These are phyloP conservation scores for Phlyctochytrium planicorne DNA, from an alignment of 192 early-diverging fungal genomes.

Conservation along the genomic window DNA sequence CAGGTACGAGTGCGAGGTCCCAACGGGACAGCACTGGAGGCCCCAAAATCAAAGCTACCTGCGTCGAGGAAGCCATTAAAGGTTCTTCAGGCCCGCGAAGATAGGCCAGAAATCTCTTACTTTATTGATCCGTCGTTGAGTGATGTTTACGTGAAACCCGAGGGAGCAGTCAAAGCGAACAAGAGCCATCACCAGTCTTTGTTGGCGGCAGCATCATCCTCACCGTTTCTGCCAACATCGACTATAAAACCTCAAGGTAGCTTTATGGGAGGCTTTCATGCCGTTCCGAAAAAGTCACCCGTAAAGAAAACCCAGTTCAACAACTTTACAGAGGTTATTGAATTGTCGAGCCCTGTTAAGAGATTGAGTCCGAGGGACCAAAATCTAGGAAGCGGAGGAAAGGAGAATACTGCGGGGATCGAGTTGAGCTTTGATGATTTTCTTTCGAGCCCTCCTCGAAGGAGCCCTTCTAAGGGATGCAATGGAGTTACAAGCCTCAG, in stretches of 20 bases:
- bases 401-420: no score
- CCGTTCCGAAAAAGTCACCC: no score
- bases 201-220: background rate
- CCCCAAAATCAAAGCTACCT: background rate
- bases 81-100: background rate
- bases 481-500: background rate
- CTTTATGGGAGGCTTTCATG: background rate
- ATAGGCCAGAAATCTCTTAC: background rate
- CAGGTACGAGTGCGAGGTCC: background rate
- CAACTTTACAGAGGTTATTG: background rate
- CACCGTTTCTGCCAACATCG: background rate
- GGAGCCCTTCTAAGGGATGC: background rate
- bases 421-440: no score
- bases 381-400: no score
- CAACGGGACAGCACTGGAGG: background rate
- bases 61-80: background rate
- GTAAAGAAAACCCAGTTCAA: no score
- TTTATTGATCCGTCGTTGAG: background rate
- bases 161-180: background rate
- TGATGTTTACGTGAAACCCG: background rate
- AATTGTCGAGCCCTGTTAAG: background rate
- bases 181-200: no score
- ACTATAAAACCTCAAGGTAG: background rate
- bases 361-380: background rate
- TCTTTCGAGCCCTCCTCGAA: background rate